Base-by-base conservation (phyloP, 805 yeast genomes). In the Candida succiphila region DNA sequence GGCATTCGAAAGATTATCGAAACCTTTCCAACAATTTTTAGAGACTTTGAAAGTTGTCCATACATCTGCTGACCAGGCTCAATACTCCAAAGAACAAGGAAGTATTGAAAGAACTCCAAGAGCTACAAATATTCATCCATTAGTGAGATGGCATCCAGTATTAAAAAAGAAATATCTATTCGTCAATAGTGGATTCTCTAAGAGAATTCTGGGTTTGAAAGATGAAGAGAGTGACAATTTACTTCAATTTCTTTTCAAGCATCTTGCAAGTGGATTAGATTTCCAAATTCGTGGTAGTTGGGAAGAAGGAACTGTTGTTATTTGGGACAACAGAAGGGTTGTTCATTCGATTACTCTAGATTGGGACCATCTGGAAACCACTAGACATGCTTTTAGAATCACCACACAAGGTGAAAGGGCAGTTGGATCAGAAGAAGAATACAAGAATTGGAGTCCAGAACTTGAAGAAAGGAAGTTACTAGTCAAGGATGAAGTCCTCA, bases 241-340 rank as follows among this genome's bases (percentile, higher is more conserved):
- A 37, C 61, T 83, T 45, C 56, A 68, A 33, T 72, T 78, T 46
- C 60, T 83, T 44, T 67, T 65, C 45, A 56, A 60, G 32, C 75
- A 74, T 43, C 61, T 77, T 25, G 58, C 55, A 36, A 66, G 69
- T 33, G 58, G 59, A 41, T 69, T 67, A 37, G 86, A 78, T 51
- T 63, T 78, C 44, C 84, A 79, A 43, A 61, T 78, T 34, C 69
- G 88, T 49, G 83, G 84, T 30, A 66, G 55, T 35, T 82, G 86
- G 82, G 78, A 74, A 49, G 76, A 78, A 34, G 68, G 70, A 32
- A 70, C 86, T 2, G 79, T 82, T 33, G 84, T 77, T 15, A 54
- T 79, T 19, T 82, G 89, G 89, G 92, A 82, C 49, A 82, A 82
- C 63, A 73, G 92, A 52, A 63, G 79, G 48, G 69, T 76, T 8